These are phyloP conservation scores for Alternaria ethzedia DNA, from an alignment of 2,329 filamentous ascomycete genomes.

Conservation along the genomic window DNA sequence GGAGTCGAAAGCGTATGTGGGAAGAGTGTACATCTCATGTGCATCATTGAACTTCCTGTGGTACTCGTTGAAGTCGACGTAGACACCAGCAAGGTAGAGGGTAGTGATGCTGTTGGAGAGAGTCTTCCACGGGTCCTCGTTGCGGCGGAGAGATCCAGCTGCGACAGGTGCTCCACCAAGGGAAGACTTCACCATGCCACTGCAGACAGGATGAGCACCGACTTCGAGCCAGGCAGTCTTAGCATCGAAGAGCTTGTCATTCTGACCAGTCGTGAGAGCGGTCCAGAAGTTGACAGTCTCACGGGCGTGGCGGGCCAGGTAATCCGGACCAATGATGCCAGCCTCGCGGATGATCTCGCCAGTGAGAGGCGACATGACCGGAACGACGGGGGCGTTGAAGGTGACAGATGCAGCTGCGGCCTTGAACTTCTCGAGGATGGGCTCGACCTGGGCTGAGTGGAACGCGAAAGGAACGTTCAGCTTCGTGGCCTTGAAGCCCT, in stretches of 20 bases:
- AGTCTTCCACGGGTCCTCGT: conserved; percentile 69
- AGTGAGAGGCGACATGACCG: conserved; percentile 71
- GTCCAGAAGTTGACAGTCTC: conserved; percentile 73
- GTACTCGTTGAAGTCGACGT: conserved; percentile 74
- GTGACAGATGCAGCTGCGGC: conserved; percentile 59
- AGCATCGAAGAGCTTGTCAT: conserved; percentile 66
- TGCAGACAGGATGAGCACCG: conserved; percentile 75
- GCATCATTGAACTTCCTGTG: conserved; percentile 66
- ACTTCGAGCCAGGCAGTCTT: conserved; percentile 75
- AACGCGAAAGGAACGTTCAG: conserved; percentile 72
- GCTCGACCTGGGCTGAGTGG: conserved; percentile 70
- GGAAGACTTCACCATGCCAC: conserved; percentile 70
- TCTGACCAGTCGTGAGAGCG: conserved; percentile 65
- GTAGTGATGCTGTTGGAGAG: conserved; percentile 64
- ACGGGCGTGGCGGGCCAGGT: conserved; percentile 69
- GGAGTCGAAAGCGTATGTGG: conserved; percentile 71
- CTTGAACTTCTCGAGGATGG: conserved; percentile 67
- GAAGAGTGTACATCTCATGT: conserved; percentile 68
- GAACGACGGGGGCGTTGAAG: conserved; percentile 65
- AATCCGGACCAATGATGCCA: conserved; percentile 64
- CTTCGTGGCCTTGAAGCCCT: conserved; percentile 66
- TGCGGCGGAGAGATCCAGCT: conserved; percentile 67
- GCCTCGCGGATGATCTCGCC: conserved; percentile 65
- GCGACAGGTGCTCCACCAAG: conserved; percentile 62
- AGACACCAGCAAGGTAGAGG: conserved; percentile 67